phyloP scores from a whole-genome alignment of 1,284 basidiomycete species.

The Melampsora occidentalis region DNA sequence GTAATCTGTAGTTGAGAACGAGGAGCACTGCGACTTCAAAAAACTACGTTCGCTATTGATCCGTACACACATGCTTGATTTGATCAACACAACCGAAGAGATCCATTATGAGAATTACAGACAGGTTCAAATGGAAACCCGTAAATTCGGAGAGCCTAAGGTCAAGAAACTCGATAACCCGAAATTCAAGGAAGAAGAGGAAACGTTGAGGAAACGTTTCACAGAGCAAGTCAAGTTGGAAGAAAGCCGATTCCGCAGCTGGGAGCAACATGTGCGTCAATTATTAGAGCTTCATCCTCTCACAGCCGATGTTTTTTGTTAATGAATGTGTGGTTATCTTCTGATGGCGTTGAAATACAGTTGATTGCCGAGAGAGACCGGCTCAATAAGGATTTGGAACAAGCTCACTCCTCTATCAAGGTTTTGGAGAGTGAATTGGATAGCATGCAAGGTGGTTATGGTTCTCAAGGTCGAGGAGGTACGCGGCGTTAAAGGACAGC shows the following conservation, averaged over 20 bases:
- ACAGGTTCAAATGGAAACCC: slow-evolving; percentile 98
- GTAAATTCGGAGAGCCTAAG: slow-evolving; percentile 98
- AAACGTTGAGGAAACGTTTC: slow-evolving; percentile 90
- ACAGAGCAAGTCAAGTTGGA: slow-evolving; percentile 99
- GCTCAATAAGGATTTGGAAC: slow-evolving; percentile 92
- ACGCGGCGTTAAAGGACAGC: slow-evolving; percentile 20
- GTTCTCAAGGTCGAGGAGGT: slow-evolving; percentile 49
- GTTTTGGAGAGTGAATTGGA: slow-evolving; percentile 82
- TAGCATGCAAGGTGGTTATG: slow-evolving; percentile 79
- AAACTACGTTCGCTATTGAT: slow-evolving; percentile 94
- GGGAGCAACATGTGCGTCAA: slow-evolving; percentile 88
- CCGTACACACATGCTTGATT: slow-evolving; percentile 97
- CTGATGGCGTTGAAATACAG: slow-evolving; percentile 56
- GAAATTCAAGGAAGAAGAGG: slow-evolving; percentile 99
- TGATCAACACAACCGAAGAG: slow-evolving; percentile 94
- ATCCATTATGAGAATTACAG: slow-evolving; percentile 97
- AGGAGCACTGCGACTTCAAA: slow-evolving; percentile 98
- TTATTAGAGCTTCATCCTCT: slow-evolving; percentile 10
- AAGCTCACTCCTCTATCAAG: slow-evolving; percentile 88
- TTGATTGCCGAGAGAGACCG: slow-evolving; percentile 93
- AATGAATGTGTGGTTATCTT: slow-evolving; percentile 48
- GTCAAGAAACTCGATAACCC: slow-evolving; percentile 99
- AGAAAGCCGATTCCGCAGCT: slow-evolving; percentile 95
- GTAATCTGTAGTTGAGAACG: slow-evolving; percentile 76
- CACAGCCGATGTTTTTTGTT: background rate